A percentile compares a stretch with the other conserved stretches of the same genome.
These are phyloP conservation scores for Sordaria brevicollis DNA, from an alignment of 495 filamentous ascomycete species.

Conservation along the genomic window DNA sequence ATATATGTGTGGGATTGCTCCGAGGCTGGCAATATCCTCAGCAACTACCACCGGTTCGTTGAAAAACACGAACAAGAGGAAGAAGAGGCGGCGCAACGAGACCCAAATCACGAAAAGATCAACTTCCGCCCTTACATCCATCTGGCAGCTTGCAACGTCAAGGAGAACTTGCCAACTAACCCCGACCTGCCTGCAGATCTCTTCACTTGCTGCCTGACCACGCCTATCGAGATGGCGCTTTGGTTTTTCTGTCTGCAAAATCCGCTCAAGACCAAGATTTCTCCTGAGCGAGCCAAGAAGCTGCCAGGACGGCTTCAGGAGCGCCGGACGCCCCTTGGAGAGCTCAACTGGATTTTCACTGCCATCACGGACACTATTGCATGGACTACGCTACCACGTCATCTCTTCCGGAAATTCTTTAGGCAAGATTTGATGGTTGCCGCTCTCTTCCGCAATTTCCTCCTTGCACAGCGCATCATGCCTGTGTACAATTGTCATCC, in stretches of 20 bases:
- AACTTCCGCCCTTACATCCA: conserved; percentile 69
- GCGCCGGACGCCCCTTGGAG: conserved; percentile 86
- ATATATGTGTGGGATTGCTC: conserved; percentile 97
- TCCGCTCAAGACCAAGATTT: conserved; percentile 64
- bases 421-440: conserved; percentile 97
- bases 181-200: conserved; percentile 88
- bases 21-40: conserved; percentile 88
- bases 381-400: conserved; percentile 84
- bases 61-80: conserved; percentile 89
- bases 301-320: conserved; percentile 82
- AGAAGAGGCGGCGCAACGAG: conserved; percentile 54
- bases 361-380: conserved; percentile 98
- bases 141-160: conserved; percentile 79
- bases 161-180: conserved; percentile 93
- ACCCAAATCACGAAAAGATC: conserved; percentile 61
- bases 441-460: conserved; percentile 89
- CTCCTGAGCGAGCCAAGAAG: conserved; percentile 68
- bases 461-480: conserved; percentile 93
- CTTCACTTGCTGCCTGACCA: conserved; percentile 92
- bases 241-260: conserved; percentile 93
- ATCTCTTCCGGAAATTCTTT: conserved; percentile 92
- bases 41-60: conserved; percentile 86
- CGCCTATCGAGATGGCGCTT: conserved; percentile 92
- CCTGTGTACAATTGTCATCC: conserved; percentile 88
- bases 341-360: conserved; percentile 99